Conservation (phyloP, 805 yeast species). For the Saturnispora hagleri region DNA sequence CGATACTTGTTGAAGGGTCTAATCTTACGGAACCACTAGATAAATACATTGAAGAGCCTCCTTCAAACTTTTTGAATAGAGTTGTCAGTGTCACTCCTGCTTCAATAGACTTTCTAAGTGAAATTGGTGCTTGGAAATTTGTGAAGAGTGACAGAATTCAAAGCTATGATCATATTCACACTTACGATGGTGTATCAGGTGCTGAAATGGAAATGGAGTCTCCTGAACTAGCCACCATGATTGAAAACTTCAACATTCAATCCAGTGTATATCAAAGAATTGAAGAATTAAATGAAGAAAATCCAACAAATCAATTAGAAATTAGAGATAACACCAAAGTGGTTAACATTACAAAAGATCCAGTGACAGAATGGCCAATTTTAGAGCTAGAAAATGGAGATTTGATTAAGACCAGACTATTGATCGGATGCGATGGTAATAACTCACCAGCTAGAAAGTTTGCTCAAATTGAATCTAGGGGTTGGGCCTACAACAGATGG, state of each 20-base stretch:
- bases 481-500: slow-evolving; percentile 83
- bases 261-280: slow-evolving; percentile 54
- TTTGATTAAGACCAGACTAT: slow-evolving; percentile 53
- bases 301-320: slow-evolving; percentile 24
- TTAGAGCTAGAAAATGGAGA: slow-evolving; percentile 62
- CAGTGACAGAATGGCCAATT: slow-evolving; percentile 58
- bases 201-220: slow-evolving; percentile 67
- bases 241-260: slow-evolving; percentile 80
- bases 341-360: slow-evolving; percentile 36
- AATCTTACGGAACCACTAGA: slow-evolving; percentile 41
- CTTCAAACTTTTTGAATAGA: slow-evolving; percentile 58
- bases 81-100: slow-evolving; percentile 82
- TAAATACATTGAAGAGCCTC: slow-evolving; percentile 36
- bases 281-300: slow-evolving; percentile 30
- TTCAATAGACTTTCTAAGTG: slow-evolving; percentile 53
- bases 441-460: slow-evolving; percentile 84
- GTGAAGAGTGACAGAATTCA: slow-evolving; percentile 64
- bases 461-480: slow-evolving; percentile 76
- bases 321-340: slow-evolving; percentile 65
- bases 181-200: slow-evolving; percentile 76
- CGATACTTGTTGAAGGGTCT: slow-evolving; percentile 69
- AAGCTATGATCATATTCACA: slow-evolving; percentile 71
- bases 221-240: slow-evolving; percentile 68
- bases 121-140: slow-evolving; percentile 70
- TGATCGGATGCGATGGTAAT: slow-evolving; percentile 93